Percentiles rank a stretch among this genome's conserved stretches.
These are phyloP conservation scores for Tilletia setariae DNA, from an alignment of 1,284 basidiomycete species.

Conservation along the genomic window DNA sequence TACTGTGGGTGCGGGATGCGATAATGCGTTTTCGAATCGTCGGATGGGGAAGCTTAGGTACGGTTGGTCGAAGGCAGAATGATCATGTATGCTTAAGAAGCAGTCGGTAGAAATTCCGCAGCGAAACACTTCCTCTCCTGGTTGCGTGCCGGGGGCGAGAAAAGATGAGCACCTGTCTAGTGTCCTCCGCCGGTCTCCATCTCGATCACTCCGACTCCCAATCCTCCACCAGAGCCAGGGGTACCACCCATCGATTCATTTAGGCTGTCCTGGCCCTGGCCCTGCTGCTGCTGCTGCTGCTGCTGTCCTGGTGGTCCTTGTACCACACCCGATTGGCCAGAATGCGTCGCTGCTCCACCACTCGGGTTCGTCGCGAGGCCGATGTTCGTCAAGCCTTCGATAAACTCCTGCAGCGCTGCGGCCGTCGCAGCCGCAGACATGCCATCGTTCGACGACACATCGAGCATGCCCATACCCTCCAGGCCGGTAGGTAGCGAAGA, in stretches of 20 bases:
- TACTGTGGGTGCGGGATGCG: too few relatives aligned
- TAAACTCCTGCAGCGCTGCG: slow-evolving; percentile 8
- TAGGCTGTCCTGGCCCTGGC: background rate
- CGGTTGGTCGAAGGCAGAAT: too few relatives aligned
- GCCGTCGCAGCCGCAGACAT: background rate
- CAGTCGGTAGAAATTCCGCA: too few relatives aligned
- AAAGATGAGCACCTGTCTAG: background rate
- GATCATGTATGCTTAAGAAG: too few relatives aligned
- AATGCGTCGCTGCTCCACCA: background rate
- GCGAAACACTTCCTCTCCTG: too few relatives aligned
- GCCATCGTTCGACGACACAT: too few relatives aligned
- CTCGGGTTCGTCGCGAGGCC: background rate
- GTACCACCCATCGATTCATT: background rate
- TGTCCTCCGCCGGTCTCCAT: slow-evolving; percentile 10
- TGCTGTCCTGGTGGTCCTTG: background rate
- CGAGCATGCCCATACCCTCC: background rate
- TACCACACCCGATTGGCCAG: background rate
- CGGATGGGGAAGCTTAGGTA: too few relatives aligned
- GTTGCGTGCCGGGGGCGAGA: too few relatives aligned
- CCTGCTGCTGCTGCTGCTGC: too few relatives aligned
- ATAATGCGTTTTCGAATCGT: too few relatives aligned
- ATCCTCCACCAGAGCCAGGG: background rate
- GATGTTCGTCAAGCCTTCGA: background rate
- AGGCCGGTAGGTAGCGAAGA: background rate
- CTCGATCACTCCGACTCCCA: background rate